These are phyloP conservation scores for Tylopilus balloui DNA, from an alignment of 768 basidiomycete species.

Conservation along the genomic window DNA sequence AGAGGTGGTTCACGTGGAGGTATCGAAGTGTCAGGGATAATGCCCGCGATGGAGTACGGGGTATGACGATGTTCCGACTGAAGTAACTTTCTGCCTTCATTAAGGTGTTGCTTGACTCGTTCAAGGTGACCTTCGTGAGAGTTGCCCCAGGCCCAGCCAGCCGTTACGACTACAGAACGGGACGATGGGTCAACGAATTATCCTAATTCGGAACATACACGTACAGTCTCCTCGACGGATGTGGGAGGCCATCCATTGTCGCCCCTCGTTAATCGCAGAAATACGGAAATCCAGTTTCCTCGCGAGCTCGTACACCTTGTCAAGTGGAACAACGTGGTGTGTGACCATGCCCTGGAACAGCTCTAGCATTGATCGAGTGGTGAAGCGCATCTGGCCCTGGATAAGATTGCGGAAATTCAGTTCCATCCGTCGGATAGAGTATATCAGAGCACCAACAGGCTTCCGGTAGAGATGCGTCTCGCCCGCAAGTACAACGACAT, in stretches of 20 bases:
- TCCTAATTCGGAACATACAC: neutral
- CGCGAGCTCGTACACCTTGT: constrained; percentile 23
- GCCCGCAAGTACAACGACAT: constrained; percentile 38
- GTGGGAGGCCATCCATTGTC: constrained; percentile 37
- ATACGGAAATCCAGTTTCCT: constrained; percentile 22
- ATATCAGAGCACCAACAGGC: constrained; percentile 14
- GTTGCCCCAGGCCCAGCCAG: constrained; percentile 33
- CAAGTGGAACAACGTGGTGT: constrained; percentile 23
- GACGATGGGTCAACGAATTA: neutral
- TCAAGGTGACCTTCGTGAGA: constrained; percentile 30
- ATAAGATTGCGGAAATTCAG: constrained; percentile 1
- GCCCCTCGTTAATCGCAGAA: constrained; percentile 23
- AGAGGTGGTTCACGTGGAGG: constrained; percentile 16
- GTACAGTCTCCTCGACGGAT: constrained; percentile 39
- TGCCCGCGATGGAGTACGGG: constrained; percentile 17
- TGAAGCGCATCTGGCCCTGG: constrained; percentile 27
- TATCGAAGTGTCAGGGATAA: constrained; percentile 9
- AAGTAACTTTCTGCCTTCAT: constrained; percentile 27
- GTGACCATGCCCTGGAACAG: constrained; percentile 22
- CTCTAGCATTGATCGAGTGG: constrained; percentile 16
- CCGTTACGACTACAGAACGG: constrained; percentile 21
- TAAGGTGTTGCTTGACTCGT: constrained; percentile 31
- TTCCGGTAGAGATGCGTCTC: constrained; percentile 34
- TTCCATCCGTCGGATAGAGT: neutral
- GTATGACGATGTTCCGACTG: constrained; percentile 12